Percentiles rank a stretch among this genome's conserved stretches.
phyloP scores from a whole-genome alignment of 2,329 filamentous ascomycete species.

The Cadophora luteo-olivacea region DNA sequence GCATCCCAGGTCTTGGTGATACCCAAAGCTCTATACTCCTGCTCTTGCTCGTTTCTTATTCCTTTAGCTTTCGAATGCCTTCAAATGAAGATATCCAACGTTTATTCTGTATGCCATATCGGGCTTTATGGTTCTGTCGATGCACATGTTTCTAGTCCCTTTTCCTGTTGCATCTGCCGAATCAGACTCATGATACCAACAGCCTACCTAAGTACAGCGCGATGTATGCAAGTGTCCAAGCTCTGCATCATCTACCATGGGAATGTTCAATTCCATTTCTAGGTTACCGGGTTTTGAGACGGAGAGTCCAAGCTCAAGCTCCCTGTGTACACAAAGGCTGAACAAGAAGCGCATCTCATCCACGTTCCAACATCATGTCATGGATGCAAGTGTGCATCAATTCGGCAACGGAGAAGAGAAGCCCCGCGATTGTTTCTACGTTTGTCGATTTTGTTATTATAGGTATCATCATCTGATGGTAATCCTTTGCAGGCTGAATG shows the following conservation, averaged over 20 bases:
- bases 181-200: too few species aligned
- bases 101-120: too few species aligned
- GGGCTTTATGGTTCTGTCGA: neutral
- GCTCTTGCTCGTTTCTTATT: neutral
- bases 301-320: too few species aligned
- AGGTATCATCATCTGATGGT: conserved; percentile 1
- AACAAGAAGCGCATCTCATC: too few species aligned
- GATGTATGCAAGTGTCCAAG: too few species aligned
- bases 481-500: neutral
- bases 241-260: too few species aligned
- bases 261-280: too few species aligned
- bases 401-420: neutral
- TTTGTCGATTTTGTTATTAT: neutral
- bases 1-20: too few species aligned
- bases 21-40: neutral
- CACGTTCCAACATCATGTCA: neutral
- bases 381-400: neutral
- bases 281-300: too few species aligned
- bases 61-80: neutral
- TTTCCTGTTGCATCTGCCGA: too few species aligned
- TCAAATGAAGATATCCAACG: neutral
- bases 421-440: neutral
- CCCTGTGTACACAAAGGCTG: too few species aligned
- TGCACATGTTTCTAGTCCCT: neutral
- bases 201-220: too few species aligned